A percentile compares a stretch with the other conserved stretches of the same genome.
Evolutionary conservation across 345 rosid genomes (phyloP).

Genomic region (Psidium guajava): DNA sequence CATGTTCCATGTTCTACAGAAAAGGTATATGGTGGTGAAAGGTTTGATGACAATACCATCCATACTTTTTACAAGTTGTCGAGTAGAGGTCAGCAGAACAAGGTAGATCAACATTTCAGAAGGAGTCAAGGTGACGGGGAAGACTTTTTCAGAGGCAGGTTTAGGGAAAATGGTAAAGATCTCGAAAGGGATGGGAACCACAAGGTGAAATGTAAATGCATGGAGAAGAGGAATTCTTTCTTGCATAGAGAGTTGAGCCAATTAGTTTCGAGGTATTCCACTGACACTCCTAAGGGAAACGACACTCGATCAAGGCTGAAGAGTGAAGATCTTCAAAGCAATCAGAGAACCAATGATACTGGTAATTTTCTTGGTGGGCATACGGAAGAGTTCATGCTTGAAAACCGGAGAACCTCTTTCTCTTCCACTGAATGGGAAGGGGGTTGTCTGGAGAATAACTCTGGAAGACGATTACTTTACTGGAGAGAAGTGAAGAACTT

Average conservation of each 20-base stretch:
- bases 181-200: slow-evolving; percentile 8
- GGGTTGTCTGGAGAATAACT: slow-evolving; percentile 13
- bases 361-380: slow-evolving; percentile 8
- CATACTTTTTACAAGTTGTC: background rate
- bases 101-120: slow-evolving; percentile 10
- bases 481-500: slow-evolving; percentile 16
- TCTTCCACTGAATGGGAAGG: slow-evolving; percentile 13
- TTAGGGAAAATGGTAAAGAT: slow-evolving; percentile 8
- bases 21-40: slow-evolving; percentile 12
- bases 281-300: slow-evolving; percentile 4
- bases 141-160: slow-evolving; percentile 12
- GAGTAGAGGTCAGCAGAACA: slow-evolving; percentile 11
- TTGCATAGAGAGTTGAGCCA: slow-evolving; percentile 13
- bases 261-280: slow-evolving; percentile 12
- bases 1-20: slow-evolving; percentile 11
- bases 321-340: slow-evolving; percentile 7
- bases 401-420: slow-evolving; percentile 7
- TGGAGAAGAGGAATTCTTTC: slow-evolving; percentile 10
- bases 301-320: slow-evolving; percentile 15
- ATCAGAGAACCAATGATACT: slow-evolving; percentile 16
- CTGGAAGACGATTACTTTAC: slow-evolving; percentile 9
- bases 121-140: slow-evolving; percentile 14
- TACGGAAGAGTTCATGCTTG: slow-evolving; percentile 13
- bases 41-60: slow-evolving; percentile 7
- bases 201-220: slow-evolving; percentile 6